Evolutionary conservation across 2,329 filamentous ascomycete genomes (phyloP), one percentile per base, ranked within the genome.

Genomic region (Cyphellophora attinorum): DNA sequence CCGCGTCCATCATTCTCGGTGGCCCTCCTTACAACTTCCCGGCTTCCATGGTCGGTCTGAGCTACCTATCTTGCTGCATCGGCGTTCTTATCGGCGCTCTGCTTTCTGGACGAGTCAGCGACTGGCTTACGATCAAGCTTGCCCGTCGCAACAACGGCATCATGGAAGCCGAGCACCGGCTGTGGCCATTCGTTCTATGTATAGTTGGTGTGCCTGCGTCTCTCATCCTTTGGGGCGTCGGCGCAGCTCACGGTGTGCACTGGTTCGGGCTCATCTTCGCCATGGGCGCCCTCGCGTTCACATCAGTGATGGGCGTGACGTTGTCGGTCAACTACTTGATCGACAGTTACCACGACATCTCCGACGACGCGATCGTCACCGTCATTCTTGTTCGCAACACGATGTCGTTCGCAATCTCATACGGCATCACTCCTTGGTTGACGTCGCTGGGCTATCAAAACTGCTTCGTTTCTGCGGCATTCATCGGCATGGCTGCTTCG

Each of bases 141-240:
- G 51, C 51, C 0, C 39, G 48, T 8, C 40, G 39, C n/a, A 48
- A 48, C 35, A 40, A 42, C 4, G 51, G 51, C 14, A 46, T 52
- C 13, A 46, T 47, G 25, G 50, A 54, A 23, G 40, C 51, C 2
- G 51, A 54, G 21, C 45, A 51, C n/a, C 44, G 50, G 6, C 43
- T 54, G 8, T 49, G 48, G 41, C 47, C 45, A 1, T 46, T 52
- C 4, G 33, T 25, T 15, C 37, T 54, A 0, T 61, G 58, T 8
- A 38, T 62, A n/a, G 38, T 71, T 5, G 44, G 69, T n/a, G 52
- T 68, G 4, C 64, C 67, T 0, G 58, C 53, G 6, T 60, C 58
- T 0, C 50, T 69, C 3, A 59, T 70, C 27, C 53, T 70, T 2
- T 72, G 67, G 66, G 69, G 69, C 14, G 63, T 72, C 0, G 68